These are phyloP conservation scores for Irpex rosettiformis DNA, from an alignment of 1,284 basidiomycete genomes.

Conservation along the genomic window DNA sequence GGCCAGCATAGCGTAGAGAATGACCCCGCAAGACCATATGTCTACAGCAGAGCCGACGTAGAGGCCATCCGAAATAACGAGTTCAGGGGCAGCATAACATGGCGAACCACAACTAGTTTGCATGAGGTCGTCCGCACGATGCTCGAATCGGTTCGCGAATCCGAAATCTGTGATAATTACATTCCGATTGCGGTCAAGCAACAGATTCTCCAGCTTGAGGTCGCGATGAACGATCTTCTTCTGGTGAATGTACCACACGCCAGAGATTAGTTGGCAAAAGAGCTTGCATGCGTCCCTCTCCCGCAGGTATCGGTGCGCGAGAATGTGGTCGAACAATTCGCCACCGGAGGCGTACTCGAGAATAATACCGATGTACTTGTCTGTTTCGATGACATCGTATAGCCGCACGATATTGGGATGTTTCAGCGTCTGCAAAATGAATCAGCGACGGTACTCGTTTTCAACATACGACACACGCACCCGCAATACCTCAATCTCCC, in stretches of 20 bases:
- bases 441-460: conserved; percentile 7
- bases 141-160: conserved; percentile 97
- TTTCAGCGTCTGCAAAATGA: conserved; percentile 70
- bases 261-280: conserved; percentile 97
- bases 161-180: conserved; percentile 99
- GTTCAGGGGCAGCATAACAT: conserved; percentile 97
- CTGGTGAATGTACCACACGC: conserved; percentile 98
- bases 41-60: conserved; percentile 99
- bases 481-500: conserved; percentile 96
- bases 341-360: conserved; percentile 98
- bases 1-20: conserved; percentile 98
- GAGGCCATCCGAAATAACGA: conserved; percentile 97
- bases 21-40: conserved; percentile 99
- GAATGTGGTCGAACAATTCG: conserved; percentile 98
- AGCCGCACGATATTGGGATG: conserved; percentile 98
- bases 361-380: conserved; percentile 99
- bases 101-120: conserved; percentile 97
- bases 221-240: conserved; percentile 99
- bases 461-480: conserved; percentile 44
- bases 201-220: conserved; percentile 97
- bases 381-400: conserved; percentile 99
- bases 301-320: conserved; percentile 95
- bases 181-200: conserved; percentile 96
- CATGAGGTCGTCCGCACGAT: conserved; percentile 92
- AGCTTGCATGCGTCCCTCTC: conserved; percentile 95